A percentile compares a stretch with the other conserved stretches of the same genome.
These are phyloP conservation scores for Pseudogymnoascus pannorum DNA, from an alignment of 2,329 filamentous ascomycete genomes.

Conservation along the genomic window DNA sequence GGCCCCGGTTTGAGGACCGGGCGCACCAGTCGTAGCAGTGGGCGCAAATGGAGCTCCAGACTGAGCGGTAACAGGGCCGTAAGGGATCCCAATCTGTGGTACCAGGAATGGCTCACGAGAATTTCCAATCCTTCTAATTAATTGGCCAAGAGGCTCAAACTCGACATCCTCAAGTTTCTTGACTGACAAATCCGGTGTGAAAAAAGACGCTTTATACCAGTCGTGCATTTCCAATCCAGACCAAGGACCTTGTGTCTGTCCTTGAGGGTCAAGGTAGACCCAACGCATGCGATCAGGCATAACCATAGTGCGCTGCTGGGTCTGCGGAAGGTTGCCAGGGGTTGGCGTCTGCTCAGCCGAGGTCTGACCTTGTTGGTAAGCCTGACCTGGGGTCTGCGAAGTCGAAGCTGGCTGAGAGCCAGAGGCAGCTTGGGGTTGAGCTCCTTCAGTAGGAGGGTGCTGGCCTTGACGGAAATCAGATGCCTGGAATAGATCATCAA, in stretches of 20 bases:
- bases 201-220: constrained; percentile 99
- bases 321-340: constrained; percentile 51
- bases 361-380: constrained; percentile 27
- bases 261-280: constrained; percentile 95
- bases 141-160: constrained; percentile 89
- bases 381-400: constrained; percentile 22
- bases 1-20: constrained; percentile 46
- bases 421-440: constrained; percentile 20
- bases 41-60: constrained; percentile 28
- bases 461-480: constrained; percentile 17
- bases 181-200: constrained; percentile 86
- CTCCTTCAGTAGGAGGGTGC: constrained; percentile 24
- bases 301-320: constrained; percentile 82
- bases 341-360: constrained; percentile 48
- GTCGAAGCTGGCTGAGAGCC: constrained; percentile 15
- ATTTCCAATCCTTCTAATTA: constrained; percentile 93
- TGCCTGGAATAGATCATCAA: constrained; percentile 40
- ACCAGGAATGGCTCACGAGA: constrained; percentile 96
- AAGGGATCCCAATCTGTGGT: constrained; percentile 89
- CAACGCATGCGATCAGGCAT: constrained; percentile 99
- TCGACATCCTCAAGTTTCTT: constrained; percentile 91
- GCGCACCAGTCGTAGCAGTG: constrained; percentile 30
- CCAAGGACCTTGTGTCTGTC: constrained; percentile 86
- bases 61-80: constrained; percentile 61
- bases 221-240: constrained; percentile 98